phyloP scores from a whole-genome alignment of 176 grass and related monocot genomes.

The Triticum urartu region DNA sequence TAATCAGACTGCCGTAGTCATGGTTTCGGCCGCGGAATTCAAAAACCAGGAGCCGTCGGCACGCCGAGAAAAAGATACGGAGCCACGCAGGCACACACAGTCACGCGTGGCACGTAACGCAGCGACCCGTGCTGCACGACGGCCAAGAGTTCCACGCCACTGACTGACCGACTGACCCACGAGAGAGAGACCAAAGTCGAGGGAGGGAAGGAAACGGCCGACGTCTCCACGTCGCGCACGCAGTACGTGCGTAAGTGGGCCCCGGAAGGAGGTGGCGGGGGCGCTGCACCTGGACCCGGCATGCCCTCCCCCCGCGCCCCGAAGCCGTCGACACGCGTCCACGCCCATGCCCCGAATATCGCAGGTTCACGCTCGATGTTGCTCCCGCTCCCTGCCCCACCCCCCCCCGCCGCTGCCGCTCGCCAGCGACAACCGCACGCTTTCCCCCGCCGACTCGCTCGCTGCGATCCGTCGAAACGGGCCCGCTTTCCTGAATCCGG shows the following conservation, averaged over 20 bases:
- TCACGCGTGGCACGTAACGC: neutral
- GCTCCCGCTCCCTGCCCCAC: neutral
- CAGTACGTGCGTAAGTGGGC: neutral
- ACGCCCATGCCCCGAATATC: neutral
- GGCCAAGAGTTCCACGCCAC: neutral
- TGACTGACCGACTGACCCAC: neutral
- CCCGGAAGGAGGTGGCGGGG: neutral
- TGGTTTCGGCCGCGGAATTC: neutral
- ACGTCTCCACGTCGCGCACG: constrained; percentile 4
- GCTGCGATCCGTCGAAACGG: neutral
- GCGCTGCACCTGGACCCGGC: constrained; percentile 40
- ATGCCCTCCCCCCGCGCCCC: neutral
- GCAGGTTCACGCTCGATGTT: neutral
- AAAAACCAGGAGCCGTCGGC: neutral
- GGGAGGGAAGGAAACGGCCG: neutral
- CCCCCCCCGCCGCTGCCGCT: neutral
- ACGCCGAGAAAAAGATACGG: neutral
- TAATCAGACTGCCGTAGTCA: neutral
- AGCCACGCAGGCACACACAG: neutral
- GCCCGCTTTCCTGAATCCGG: neutral
- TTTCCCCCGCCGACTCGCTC: no score
- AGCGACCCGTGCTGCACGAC: neutral
- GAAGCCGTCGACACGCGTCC: constrained; percentile 39
- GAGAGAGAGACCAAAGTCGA: neutral
- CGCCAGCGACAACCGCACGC: neutral